phyloP scores from a whole-genome alignment of 129 eudicot species.

The Pulicaria dysenterica region DNA sequence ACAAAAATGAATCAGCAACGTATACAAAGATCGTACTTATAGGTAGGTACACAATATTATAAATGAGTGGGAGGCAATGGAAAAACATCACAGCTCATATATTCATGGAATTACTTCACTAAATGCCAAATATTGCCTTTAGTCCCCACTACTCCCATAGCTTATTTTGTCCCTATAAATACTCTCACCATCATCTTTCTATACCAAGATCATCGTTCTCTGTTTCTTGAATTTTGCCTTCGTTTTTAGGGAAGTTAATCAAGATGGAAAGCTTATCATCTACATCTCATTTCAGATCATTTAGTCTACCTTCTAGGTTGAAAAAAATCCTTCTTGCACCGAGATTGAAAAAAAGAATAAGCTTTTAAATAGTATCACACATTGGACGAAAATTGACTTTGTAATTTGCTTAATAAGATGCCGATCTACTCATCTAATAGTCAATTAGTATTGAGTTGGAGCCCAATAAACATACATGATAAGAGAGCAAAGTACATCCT shows the following conservation, averaged over 20 bases:
- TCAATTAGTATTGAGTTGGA: too few relatives aligned
- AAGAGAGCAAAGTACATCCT: too few relatives aligned
- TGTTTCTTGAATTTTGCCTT: constrained; percentile 14
- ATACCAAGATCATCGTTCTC: constrained; percentile 20
- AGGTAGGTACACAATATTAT: constrained; percentile 3
- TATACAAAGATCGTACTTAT: background rate
- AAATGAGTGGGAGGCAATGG: constrained; percentile 9
- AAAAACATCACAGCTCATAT: constrained; percentile 27
- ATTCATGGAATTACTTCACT: constrained; percentile 9
- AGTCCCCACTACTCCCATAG: background rate
- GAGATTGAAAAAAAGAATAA: constrained; percentile 15
- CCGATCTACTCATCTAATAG: too few relatives aligned
- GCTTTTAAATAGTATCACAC: too few relatives aligned
- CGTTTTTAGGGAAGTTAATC: background rate
- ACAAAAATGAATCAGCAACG: background rate
- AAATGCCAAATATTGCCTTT: constrained; percentile 20
- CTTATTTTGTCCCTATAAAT: constrained; percentile 30
- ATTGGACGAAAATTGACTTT: too few relatives aligned
- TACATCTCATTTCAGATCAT: constrained; percentile 36
- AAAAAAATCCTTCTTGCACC: constrained; percentile 16
- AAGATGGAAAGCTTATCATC: constrained; percentile 28
- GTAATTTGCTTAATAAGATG: too few relatives aligned
- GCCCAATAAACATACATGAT: too few relatives aligned
- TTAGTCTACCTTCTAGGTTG: constrained; percentile 44
- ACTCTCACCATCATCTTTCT: constrained; percentile 2